Evolutionary conservation across 1,284 basidiomycete genomes (phyloP).

Genomic region (Pholiota adiposa): DNA sequence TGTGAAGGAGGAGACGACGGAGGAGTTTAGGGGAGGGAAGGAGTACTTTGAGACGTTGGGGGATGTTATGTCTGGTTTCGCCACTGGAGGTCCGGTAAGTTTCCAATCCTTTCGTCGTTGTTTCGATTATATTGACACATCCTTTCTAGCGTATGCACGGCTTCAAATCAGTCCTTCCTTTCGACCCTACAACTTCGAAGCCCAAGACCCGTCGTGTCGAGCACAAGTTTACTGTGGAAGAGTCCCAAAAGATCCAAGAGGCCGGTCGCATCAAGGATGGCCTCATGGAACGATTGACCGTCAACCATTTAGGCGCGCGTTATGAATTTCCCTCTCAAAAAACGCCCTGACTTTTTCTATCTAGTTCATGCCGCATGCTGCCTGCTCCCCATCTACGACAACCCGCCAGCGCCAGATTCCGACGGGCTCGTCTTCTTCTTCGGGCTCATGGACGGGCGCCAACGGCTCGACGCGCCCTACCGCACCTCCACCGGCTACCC

Average conservation of each 20-base stretch:
- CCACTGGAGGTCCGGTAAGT: constrained; percentile 15
- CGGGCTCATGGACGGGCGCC: constrained; percentile 20
- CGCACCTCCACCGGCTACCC: constrained; percentile 16
- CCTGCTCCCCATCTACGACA: constrained; percentile 19
- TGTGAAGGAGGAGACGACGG: constrained; percentile 8
- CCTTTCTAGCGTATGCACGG: constrained; percentile 14
- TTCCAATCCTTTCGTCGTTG: neutral
- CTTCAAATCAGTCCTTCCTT: constrained; percentile 22
- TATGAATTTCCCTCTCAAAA: neutral
- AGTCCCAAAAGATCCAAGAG: constrained; percentile 18
- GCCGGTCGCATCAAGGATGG: constrained; percentile 13
- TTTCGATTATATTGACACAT: too few relatives aligned
- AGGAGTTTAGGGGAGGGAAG: constrained; percentile 15
- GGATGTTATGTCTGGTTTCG: constrained; percentile 18
- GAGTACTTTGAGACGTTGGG: constrained; percentile 16
- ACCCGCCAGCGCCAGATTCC: constrained; percentile 14
- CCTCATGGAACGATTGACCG: constrained; percentile 16
- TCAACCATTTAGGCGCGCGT: constrained; percentile 18
- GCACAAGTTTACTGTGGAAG: constrained; percentile 16
- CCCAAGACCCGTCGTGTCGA: constrained; percentile 19
- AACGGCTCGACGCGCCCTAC: constrained; percentile 18
- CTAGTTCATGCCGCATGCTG: constrained; percentile 18
- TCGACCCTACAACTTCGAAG: constrained; percentile 14
- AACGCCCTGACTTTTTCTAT: neutral
- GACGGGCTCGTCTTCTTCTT: constrained; percentile 21